These are phyloP conservation scores for Aspergillus asperescens DNA, from an alignment of 495 filamentous ascomycete genomes.

Conservation along the genomic window DNA sequence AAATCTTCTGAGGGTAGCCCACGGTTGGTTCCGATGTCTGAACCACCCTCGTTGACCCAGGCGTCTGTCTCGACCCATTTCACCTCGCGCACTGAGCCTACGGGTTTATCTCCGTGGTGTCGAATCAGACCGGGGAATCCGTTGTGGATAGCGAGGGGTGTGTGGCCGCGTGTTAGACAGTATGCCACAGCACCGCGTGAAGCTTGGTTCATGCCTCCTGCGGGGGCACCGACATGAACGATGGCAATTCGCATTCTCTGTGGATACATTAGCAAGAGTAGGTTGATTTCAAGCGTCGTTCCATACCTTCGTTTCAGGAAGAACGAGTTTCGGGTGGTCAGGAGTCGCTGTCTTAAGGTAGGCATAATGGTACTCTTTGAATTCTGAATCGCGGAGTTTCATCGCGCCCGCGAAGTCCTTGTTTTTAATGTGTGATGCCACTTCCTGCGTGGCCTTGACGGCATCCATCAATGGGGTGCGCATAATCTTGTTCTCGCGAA, in stretches of 20 bases:
- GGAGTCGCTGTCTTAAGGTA: slow-evolving; percentile 83
- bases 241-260: slow-evolving; percentile 90
- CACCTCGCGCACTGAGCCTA: slow-evolving; percentile 77
- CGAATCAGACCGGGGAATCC: slow-evolving; percentile 93
- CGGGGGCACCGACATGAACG: slow-evolving; percentile 94
- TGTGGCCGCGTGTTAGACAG: slow-evolving; percentile 89
- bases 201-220: slow-evolving; percentile 98
- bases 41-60: slow-evolving; percentile 95
- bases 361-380: slow-evolving; percentile 83
- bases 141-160: slow-evolving; percentile 87
- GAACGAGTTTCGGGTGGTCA: slow-evolving; percentile 54
- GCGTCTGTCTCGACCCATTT: slow-evolving; percentile 89
- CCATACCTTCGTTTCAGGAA: slow-evolving; percentile 69
- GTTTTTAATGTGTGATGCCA: slow-evolving; percentile 70
- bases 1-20: slow-evolving; percentile 80
- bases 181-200: slow-evolving; percentile 95
- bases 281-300: neutral
- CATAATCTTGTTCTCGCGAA: slow-evolving; percentile 96
- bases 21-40: slow-evolving; percentile 96
- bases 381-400: slow-evolving; percentile 83
- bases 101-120: slow-evolving; percentile 76
- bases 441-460: slow-evolving; percentile 74
- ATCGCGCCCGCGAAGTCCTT: slow-evolving; percentile 84
- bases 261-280: slow-evolving; percentile 9
- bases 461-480: slow-evolving; percentile 85